phyloP scores from a whole-genome alignment of 768 basidiomycete species.

The Amyloporia xantha region DNA sequence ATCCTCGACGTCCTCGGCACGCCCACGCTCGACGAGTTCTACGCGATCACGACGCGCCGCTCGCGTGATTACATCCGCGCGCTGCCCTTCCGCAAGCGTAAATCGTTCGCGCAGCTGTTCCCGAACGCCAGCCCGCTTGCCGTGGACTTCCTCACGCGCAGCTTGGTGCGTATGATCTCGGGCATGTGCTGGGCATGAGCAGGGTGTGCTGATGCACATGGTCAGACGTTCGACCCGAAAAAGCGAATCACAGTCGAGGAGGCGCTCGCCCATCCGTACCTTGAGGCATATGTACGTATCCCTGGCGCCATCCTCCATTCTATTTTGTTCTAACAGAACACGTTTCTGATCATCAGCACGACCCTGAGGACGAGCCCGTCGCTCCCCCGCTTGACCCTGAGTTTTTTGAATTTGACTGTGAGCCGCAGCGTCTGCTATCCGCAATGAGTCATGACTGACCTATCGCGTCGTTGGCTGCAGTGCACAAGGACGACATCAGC shows the following conservation, averaged over 20 bases:
- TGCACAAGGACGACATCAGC: constrained; percentile 94
- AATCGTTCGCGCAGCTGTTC: constrained; percentile 78
- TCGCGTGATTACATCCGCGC: constrained; percentile 95
- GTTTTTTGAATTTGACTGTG: constrained; percentile 96
- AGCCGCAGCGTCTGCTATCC: constrained; percentile 25
- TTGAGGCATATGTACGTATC: constrained; percentile 79
- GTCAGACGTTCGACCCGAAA: constrained; percentile 93
- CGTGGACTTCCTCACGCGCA: constrained; percentile 74
- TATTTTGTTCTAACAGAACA: constrained; percentile 4
- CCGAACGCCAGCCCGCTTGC: constrained; percentile 84
- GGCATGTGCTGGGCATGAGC: not conserved
- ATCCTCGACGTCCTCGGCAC: constrained; percentile 97
- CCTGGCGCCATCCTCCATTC: constrained; percentile 1
- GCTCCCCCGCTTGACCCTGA: constrained; percentile 93
- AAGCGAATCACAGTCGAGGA: constrained; percentile 94
- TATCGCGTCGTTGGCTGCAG: constrained; percentile 32
- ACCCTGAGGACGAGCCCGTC: constrained; percentile 94
- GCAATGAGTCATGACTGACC: not conserved
- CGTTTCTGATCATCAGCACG: constrained; percentile 49
- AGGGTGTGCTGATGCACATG: not conserved
- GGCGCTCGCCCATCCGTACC: constrained; percentile 90
- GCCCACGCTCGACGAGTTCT: constrained; percentile 95
- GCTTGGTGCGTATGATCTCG: constrained; percentile 35
- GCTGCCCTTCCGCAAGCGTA: constrained; percentile 85
- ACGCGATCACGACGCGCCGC: constrained; percentile 87